These are phyloP conservation scores for Sugiyamaella paludigena DNA, from an alignment of 1,139 yeast genomes.

Conservation along the genomic window DNA sequence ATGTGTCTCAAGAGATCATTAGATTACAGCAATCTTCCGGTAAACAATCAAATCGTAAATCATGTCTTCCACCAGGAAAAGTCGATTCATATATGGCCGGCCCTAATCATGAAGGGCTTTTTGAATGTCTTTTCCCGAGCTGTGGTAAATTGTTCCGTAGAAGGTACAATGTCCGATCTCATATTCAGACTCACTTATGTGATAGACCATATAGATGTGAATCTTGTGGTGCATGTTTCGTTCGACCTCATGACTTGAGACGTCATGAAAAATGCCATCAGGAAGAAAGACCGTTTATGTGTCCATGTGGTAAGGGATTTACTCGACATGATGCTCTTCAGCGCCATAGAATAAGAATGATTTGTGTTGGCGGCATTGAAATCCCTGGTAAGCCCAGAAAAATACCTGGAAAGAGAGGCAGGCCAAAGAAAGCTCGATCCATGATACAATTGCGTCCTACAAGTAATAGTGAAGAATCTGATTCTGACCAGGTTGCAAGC, in stretches of 20 bases:
- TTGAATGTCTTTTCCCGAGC: conserved; percentile 68
- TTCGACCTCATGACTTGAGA: conserved; percentile 87
- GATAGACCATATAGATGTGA: conserved; percentile 83
- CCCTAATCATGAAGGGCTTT: conserved; percentile 64
- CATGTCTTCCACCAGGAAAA: conserved; percentile 86
- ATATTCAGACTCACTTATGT: conserved; percentile 92
- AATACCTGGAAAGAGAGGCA: conserved; percentile 34
- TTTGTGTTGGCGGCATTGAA: conserved; percentile 68
- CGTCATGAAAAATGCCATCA: conserved; percentile 88
- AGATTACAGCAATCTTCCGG: conserved; percentile 28
- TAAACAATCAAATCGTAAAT: conserved; percentile 38
- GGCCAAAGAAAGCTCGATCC: conserved; percentile 29
- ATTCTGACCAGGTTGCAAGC: conserved; percentile 23
- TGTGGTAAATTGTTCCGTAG: conserved; percentile 87
- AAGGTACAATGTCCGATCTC: conserved; percentile 92
- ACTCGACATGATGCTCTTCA: conserved; percentile 85
- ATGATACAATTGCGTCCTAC: conserved; percentile 16
- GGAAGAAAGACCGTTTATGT: conserved; percentile 62
- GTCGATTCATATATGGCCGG: conserved; percentile 81
- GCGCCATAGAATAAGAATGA: conserved; percentile 75
- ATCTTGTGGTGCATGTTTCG: conserved; percentile 61
- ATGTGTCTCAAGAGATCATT: conserved; percentile 35
- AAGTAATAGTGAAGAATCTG: conserved; percentile 23
- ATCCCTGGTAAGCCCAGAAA: conserved; percentile 37
- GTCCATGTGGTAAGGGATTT: conserved; percentile 92